Percentiles rank a stretch among this genome's conserved stretches.
phyloP scores from a whole-genome alignment of 1,284 basidiomycete genomes.

The Trametes versicolor region DNA sequence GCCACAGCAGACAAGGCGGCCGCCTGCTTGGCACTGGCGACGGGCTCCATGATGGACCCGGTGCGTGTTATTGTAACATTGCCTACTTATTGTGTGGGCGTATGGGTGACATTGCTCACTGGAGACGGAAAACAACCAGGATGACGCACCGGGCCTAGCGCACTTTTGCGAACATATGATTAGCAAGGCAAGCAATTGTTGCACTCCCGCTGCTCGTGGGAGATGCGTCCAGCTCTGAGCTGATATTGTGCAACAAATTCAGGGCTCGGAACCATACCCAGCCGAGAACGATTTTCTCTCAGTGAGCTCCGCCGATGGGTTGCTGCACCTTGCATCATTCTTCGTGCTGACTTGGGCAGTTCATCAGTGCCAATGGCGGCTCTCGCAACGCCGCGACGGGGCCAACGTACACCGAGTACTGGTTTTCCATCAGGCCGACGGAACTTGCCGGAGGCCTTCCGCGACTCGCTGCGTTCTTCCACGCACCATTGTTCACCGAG shows the following conservation, averaged over 20 bases:
- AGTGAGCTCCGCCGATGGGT: conserved; percentile 33
- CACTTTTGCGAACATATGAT: conserved; percentile 74
- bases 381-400: conserved; percentile 72
- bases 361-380: conserved; percentile 67
- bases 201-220: not conserved
- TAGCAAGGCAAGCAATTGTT: conserved; percentile 39
- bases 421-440: conserved; percentile 64
- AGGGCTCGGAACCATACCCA: conserved; percentile 57
- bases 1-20: conserved; percentile 71
- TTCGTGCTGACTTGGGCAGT: conserved; percentile 43
- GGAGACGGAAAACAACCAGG: conserved; percentile 34
- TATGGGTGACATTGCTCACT: not conserved
- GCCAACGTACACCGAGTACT: conserved; percentile 70
- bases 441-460: conserved; percentile 66
- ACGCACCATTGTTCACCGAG: conserved; percentile 68
- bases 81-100: not conserved
- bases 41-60: conserved; percentile 73
- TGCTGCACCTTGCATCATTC: conserved; percentile 1
- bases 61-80: conserved; percentile 42
- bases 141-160: conserved; percentile 56
- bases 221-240: not conserved
- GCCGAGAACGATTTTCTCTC: conserved; percentile 65
- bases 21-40: conserved; percentile 70
- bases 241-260: conserved; percentile 21
- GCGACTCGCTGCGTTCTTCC: conserved; percentile 75